Evolutionary conservation across 2,329 filamentous ascomycete genomes (phyloP), one percentile per base, ranked within the genome.

Genomic region (Colletotrichum chrysophilum): DNA sequence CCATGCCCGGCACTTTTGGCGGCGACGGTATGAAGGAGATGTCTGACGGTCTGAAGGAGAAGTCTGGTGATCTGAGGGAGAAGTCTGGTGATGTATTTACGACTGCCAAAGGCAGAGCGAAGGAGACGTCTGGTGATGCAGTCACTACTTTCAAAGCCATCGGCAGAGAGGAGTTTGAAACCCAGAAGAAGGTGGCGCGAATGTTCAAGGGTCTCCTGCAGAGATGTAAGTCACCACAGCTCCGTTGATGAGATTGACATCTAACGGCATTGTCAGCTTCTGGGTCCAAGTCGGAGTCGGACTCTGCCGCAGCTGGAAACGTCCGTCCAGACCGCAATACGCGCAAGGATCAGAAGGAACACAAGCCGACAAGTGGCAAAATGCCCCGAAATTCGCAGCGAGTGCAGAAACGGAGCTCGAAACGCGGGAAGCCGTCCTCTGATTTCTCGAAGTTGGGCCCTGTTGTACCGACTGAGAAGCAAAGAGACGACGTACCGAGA

Each of bases 391-490:
- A 52, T 52, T 52, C 43, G n/a, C 43, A 52, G 43, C 43, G 43
- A 52, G 43, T 52, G n/a, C 10, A 52, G 43, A 52, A 52, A 52
- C 43, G 5, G 0, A 52, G 43, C 43, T 52, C 43, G n/a, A 52
- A 21, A 52, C 43, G 43, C 43, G 43, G 1, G 43, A 21, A 24
- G n/a, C 43, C n/a, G n/a, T 24, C 48, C 12, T 9, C 5, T 8
- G 16, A 14, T 3, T 16, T 13, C 7, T 52, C n/a, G 32, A 24
- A 66, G 26, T 18, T 52, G 12, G 48, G 52, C 24, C 48, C 38
- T 16, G 14, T 4, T 26, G 18, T 18, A 30, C 58, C 16, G 10
- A 84, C 82, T 62, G 79, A 82, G 38, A 81, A 80, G 66, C 80
- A 81, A 48, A 12, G 38, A 48, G 38, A 48, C 18, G 18, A 48